A percentile compares a stretch with the other conserved stretches of the same genome.
phyloP scores from a whole-genome alignment of 2,329 filamentous ascomycete genomes.

The Colletotrichum australisinense region DNA sequence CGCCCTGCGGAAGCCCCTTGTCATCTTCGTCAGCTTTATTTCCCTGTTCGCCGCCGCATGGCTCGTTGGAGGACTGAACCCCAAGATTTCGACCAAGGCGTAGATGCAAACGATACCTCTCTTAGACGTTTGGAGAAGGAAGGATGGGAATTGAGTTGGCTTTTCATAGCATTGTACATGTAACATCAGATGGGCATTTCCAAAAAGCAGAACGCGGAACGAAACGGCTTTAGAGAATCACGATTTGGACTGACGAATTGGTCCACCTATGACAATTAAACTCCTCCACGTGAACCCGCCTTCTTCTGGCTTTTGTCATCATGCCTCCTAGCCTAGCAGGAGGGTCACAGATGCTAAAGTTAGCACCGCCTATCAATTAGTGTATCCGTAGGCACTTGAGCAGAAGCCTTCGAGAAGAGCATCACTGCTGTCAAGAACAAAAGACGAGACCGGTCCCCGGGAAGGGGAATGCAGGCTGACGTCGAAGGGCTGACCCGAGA shows the following conservation, averaged over 20 bases:
- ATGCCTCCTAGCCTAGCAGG: not conserved
- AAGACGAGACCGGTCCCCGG: not conserved
- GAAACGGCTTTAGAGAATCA: constrained; percentile 35
- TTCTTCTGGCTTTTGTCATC: not conserved
- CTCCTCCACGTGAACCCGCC: not conserved
- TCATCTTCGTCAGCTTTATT: constrained; percentile 80
- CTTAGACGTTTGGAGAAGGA: too few species aligned
- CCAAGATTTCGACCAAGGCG: constrained; percentile 74
- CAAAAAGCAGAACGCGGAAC: constrained; percentile 32
- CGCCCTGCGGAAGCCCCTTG: constrained; percentile 85
- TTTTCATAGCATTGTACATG: constrained; percentile 38
- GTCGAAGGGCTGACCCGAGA: constrained; percentile 31
- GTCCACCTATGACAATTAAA: not conserved
- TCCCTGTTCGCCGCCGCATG: constrained; percentile 81
- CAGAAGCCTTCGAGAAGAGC: constrained; percentile 4
- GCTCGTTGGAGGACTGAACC: constrained; percentile 81
- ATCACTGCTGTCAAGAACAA: constrained; percentile 6
- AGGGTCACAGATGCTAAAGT: not conserved
- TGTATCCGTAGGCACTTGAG: not conserved
- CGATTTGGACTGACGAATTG: constrained; percentile 27
- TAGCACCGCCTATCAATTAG: not conserved
- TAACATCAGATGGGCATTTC: constrained; percentile 37
- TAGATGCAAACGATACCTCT: constrained; percentile 10
- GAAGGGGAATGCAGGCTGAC: constrained; percentile 29
- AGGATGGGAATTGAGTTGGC: not conserved